Evolutionary conservation across 495 filamentous ascomycete genomes (phyloP).

Genomic region (Terfezia boudieri): DNA sequence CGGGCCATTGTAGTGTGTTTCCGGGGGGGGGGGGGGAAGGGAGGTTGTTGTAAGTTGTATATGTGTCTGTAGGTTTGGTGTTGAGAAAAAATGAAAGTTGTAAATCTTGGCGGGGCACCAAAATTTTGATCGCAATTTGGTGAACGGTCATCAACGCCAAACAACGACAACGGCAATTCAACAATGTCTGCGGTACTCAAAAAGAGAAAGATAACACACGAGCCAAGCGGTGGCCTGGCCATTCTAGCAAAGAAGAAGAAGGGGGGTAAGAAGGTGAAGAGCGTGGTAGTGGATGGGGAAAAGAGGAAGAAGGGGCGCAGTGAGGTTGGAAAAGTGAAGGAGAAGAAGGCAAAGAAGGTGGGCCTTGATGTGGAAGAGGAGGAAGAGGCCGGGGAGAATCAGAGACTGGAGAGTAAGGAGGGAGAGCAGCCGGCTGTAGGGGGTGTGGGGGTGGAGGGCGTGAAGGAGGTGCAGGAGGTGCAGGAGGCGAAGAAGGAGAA

Average conservation of each 20-base stretch:
- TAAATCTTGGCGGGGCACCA: background rate
- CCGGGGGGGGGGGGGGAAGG: background rate
- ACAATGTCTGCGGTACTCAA: background rate
- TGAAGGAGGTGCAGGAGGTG: background rate
- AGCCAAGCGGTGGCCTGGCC: background rate
- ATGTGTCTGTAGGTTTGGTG: background rate
- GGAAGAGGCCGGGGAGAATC: background rate
- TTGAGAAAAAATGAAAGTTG: background rate
- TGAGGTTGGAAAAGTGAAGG: background rate
- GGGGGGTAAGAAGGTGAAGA: constrained; percentile 12
- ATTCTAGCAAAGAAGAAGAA: constrained; percentile 3
- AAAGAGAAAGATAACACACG: background rate
- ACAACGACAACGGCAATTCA: background rate
- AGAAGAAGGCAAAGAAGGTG: constrained; percentile 1
- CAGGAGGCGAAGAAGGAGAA: background rate
- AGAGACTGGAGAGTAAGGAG: background rate
- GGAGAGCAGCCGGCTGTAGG: background rate
- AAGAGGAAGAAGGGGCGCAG: background rate
- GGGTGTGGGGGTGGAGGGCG: background rate
- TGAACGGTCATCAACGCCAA: background rate
- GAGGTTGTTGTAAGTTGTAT: background rate
- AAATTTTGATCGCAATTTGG: background rate
- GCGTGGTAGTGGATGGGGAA: constrained; percentile 2
- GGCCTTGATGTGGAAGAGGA: background rate
- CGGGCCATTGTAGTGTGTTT: constrained; percentile 31